Percentiles rank a stretch among this genome's conserved stretches.
phyloP scores from a whole-genome alignment of 1,284 basidiomycete species.

The Cryptococcus maquisensis region DNA sequence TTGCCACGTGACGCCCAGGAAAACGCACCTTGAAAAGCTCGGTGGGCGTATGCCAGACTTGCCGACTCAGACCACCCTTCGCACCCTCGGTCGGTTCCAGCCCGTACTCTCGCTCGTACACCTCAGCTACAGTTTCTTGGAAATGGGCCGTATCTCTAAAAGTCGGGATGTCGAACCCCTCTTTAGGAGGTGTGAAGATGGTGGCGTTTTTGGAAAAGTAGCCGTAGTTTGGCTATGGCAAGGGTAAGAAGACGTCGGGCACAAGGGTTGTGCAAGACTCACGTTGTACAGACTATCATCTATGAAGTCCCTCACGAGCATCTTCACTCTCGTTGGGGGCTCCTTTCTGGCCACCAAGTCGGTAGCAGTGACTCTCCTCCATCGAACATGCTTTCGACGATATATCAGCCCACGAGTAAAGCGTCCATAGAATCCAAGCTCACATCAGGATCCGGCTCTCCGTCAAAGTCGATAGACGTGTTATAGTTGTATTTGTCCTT shows the following conservation, averaged over 20 bases:
- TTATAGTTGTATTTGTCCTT: conserved; percentile 44
- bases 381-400: conserved; percentile 48
- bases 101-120: conserved; percentile 56
- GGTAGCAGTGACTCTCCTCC: conserved; percentile 68
- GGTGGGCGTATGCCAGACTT: conserved; percentile 98
- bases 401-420: background rate
- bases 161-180: conserved; percentile 63
- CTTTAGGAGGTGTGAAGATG: conserved; percentile 67
- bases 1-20: background rate
- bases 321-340: conserved; percentile 78
- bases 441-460: conserved; percentile 43
- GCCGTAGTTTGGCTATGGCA: conserved; percentile 71
- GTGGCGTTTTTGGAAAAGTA: conserved; percentile 91
- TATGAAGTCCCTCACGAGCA: conserved; percentile 95
- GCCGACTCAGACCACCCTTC: conserved; percentile 70
- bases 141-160: conserved; percentile 72
- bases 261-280: conserved; percentile 9
- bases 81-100: conserved; percentile 47
- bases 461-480: conserved; percentile 38
- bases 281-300: conserved; percentile 92
- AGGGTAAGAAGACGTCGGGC: background rate
- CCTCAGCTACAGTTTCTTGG: conserved; percentile 69
- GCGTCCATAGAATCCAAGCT: conserved; percentile 5
- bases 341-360: conserved; percentile 59
- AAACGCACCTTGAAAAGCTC: conserved; percentile 86